Evolutionary conservation across 345 rosid species (phyloP).

Genomic region (Eucalyptus cloeziana): DNA sequence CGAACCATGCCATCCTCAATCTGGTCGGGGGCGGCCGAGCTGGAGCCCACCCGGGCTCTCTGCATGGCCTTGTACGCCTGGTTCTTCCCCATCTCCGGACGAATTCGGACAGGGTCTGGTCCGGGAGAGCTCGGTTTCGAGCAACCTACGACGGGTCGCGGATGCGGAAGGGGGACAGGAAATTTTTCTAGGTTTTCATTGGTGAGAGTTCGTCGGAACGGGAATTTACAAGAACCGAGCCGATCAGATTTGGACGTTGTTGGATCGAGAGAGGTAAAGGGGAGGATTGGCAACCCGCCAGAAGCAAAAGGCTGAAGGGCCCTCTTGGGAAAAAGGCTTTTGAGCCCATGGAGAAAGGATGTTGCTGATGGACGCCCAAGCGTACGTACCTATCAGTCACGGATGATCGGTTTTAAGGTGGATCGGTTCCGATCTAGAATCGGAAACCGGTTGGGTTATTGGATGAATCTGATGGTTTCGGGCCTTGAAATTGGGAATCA

Average conservation of each 20-base stretch:
- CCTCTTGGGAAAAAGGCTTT: not conserved
- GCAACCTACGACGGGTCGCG: not conserved
- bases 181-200: not conserved
- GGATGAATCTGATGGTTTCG: no score
- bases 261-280: not conserved
- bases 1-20: constrained; percentile 99
- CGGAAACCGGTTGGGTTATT: not conserved
- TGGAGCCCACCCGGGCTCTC: constrained; percentile 76
- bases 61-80: constrained; percentile 99
- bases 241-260: not conserved
- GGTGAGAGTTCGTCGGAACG: not conserved
- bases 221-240: not conserved
- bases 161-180: not conserved
- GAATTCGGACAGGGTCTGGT: not conserved
- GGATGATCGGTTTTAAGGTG: not conserved
- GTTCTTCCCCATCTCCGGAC: constrained; percentile 72
- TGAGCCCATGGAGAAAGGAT: not conserved
- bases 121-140: not conserved
- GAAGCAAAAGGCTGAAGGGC: not conserved
- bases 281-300: not conserved
- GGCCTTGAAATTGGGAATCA: not conserved
- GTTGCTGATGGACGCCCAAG: not conserved
- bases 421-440: not conserved
- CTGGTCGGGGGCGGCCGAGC: constrained; percentile 80
- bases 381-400: rapidly evolving